Evolutionary conservation across 257 asterid genomes (phyloP).

Genomic region (Forsythia suspensa): DNA sequence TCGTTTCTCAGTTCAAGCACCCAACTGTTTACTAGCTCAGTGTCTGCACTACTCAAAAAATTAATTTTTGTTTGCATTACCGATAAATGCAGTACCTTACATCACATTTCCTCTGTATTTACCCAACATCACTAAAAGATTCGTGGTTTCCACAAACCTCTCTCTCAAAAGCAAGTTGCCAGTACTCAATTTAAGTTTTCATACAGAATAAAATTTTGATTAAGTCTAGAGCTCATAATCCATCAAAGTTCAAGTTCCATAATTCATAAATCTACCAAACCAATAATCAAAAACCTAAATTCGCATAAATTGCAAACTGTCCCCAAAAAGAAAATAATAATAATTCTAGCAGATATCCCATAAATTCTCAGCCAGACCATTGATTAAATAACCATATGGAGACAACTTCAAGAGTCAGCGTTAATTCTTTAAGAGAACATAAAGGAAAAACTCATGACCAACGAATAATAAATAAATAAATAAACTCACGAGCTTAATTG

Average conservation of each 20-base stretch:
- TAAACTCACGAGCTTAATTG: slow-evolving; percentile 28
- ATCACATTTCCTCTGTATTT: background rate
- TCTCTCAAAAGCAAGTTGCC: background rate
- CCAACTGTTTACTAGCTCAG: background rate
- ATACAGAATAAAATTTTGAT: background rate
- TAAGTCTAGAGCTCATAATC: background rate
- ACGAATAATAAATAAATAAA: background rate
- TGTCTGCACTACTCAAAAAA: background rate
- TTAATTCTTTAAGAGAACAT: background rate
- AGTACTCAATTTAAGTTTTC: background rate
- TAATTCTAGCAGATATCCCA: background rate
- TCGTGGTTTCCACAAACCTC: too few relatives aligned
- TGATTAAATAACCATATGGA: background rate
- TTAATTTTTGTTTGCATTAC: background rate
- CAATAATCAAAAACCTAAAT: background rate
- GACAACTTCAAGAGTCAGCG: background rate
- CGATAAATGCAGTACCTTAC: background rate
- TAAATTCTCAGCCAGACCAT: background rate
- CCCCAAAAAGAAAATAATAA: background rate
- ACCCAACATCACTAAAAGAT: background rate
- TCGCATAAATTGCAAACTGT: background rate
- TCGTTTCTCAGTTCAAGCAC: background rate
- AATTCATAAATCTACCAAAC: background rate
- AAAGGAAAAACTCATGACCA: background rate
- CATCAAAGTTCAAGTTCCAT: background rate